phyloP scores from a whole-genome alignment of 352 stramenopile species.

The Pythium graminicola region DNA sequence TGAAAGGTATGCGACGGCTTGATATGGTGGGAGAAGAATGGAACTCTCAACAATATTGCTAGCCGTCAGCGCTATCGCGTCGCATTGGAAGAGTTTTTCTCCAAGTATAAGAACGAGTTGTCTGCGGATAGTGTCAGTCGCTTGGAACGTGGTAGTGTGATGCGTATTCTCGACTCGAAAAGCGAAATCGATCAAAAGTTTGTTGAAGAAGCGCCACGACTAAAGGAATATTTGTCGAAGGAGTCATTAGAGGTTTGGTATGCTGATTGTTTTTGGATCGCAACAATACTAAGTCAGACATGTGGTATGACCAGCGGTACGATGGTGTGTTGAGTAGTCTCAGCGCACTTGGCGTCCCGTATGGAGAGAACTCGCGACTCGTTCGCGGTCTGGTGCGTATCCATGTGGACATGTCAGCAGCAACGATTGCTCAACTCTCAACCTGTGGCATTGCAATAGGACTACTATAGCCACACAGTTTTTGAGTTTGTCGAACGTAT shows the following conservation, averaged over 20 bases:
- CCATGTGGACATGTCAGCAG: no score
- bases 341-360: conserved; percentile 51
- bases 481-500: conserved; percentile 79
- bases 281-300: neutral
- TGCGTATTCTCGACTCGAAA: conserved; percentile 86
- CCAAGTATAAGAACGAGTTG: conserved; percentile 48
- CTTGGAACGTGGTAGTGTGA: conserved; percentile 72
- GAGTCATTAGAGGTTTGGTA: conserved; percentile 30
- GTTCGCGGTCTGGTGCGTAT: conserved; percentile 69
- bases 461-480: conserved; percentile 88
- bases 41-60: neutral
- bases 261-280: neutral
- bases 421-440: neutral
- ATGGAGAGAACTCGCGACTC: conserved; percentile 57
- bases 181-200: conserved; percentile 60
- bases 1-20: conserved; percentile 44
- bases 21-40: neutral
- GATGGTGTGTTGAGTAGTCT: conserved; percentile 53
- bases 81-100: conserved; percentile 62
- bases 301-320: conserved; percentile 43
- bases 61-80: conserved; percentile 65
- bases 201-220: conserved; percentile 52
- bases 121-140: conserved; percentile 70
- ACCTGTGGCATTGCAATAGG: conserved; percentile 28
- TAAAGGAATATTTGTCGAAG: conserved; percentile 58